Evolutionary conservation across 2,329 filamentous ascomycete genomes (phyloP).

Genomic region (Microsporum ferrugineum): DNA sequence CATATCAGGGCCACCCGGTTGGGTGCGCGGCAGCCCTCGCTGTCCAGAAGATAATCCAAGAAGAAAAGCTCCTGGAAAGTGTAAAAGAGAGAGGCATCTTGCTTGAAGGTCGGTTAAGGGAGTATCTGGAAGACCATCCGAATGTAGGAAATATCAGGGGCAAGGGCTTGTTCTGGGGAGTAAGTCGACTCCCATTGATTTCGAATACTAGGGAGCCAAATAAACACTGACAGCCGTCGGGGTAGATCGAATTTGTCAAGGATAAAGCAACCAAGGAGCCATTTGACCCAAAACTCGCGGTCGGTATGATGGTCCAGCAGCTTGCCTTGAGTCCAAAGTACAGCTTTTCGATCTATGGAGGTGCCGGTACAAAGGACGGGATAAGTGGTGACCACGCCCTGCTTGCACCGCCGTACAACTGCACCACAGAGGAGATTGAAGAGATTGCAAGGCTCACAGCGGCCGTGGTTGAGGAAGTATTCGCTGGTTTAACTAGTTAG

Average conservation of each 20-base stretch:
- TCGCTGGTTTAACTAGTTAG: conserved; percentile 17
- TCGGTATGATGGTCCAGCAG: conserved; percentile 43
- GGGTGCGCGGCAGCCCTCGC: conserved; percentile 49
- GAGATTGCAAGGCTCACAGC: conserved; percentile 42
- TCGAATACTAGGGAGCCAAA: not conserved
- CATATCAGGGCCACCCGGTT: conserved; percentile 50
- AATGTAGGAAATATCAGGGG: conserved; percentile 50
- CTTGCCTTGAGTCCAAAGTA: conserved; percentile 35
- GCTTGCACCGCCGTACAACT: conserved; percentile 47
- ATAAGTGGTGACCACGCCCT: conserved; percentile 57
- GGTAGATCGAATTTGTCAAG: conserved; percentile 45
- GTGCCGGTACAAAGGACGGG: conserved; percentile 49
- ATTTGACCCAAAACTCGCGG: conserved; percentile 35
- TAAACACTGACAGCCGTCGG: not conserved
- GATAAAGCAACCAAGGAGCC: conserved; percentile 45
- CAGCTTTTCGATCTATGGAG: conserved; percentile 53
- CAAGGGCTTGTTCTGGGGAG: conserved; percentile 48
- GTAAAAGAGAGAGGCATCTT: conserved; percentile 43
- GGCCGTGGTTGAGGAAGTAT: conserved; percentile 44
- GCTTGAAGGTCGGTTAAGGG: conserved; percentile 33
- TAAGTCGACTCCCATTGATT: conserved; percentile 27
- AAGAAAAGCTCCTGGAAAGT: conserved; percentile 49
- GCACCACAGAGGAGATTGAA: conserved; percentile 46
- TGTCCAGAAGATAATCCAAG: conserved; percentile 46
- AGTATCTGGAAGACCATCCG: conserved; percentile 34